Conservation (phyloP, 352 stramenopile species). For the Pythium volutum region DNA sequence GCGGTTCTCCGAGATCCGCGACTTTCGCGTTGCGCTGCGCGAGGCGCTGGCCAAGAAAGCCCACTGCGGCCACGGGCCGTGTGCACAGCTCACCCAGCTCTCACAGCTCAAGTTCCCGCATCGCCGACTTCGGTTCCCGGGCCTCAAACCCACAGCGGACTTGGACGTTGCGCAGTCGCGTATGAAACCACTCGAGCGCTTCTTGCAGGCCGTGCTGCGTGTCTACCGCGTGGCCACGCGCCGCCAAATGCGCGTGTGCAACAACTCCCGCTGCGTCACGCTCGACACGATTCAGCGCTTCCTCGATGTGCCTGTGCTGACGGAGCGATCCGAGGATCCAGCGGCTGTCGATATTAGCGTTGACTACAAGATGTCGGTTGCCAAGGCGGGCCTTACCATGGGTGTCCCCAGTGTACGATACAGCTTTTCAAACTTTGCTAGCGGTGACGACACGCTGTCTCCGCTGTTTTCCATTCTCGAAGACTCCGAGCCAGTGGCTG, state of each 20-base stretch:
- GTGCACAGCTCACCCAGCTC: conserved; percentile 40
- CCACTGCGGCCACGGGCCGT: conserved; percentile 43
- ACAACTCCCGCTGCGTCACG: conserved; percentile 49
- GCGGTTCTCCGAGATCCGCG: conserved; percentile 71
- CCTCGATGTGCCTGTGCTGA: conserved; percentile 25
- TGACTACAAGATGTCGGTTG: not conserved
- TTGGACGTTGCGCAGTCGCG: conserved; percentile 39
- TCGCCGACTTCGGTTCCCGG: conserved; percentile 27
- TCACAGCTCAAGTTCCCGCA: conserved; percentile 51
- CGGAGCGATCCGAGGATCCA: not conserved
- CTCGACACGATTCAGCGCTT: conserved; percentile 47
- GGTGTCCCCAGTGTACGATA: not conserved
- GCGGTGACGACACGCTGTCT: not conserved
- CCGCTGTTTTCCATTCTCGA: conserved; percentile 8
- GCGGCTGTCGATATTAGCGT: not conserved
- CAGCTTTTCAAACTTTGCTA: not conserved
- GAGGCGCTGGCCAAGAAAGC: conserved; percentile 15
- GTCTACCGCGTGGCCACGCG: conserved; percentile 45
- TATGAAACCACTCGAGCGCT: conserved; percentile 40
- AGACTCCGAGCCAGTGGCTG: not conserved
- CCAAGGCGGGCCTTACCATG: too few relatives aligned
- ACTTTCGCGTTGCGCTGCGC: conserved; percentile 52
- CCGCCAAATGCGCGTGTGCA: conserved; percentile 54
- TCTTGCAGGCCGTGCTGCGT: conserved; percentile 47
- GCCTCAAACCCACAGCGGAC: conserved; percentile 12